A percentile compares a stretch with the other conserved stretches of the same genome.
Evolutionary conservation across 768 basidiomycete genomes (phyloP).

Genomic region (Hygrophoropsis aurantiaca): DNA sequence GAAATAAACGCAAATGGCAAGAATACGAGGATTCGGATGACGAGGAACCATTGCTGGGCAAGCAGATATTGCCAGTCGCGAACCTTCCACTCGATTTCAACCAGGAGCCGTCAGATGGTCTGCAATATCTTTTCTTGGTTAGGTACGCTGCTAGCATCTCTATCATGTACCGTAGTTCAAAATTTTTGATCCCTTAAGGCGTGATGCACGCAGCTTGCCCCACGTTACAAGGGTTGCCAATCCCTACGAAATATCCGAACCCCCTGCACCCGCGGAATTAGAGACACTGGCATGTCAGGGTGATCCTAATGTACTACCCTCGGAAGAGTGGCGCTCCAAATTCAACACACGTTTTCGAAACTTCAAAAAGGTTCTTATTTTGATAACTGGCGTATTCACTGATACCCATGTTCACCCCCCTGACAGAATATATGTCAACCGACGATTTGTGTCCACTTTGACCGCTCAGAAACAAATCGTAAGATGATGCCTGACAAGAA

Average conservation of each 20-base stretch:
- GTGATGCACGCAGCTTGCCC: constrained; percentile 68
- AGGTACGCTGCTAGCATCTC: constrained; percentile 44
- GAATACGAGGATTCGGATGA: constrained; percentile 53
- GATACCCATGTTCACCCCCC: constrained; percentile 6
- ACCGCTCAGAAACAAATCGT: constrained; percentile 9
- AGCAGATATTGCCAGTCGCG: constrained; percentile 80
- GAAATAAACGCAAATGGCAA: constrained; percentile 56
- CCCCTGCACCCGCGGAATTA: constrained; percentile 12
- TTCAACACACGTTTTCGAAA: constrained; percentile 64
- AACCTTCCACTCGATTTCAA: constrained; percentile 70
- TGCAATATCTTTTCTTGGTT: constrained; percentile 81
- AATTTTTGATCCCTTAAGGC: constrained; percentile 40
- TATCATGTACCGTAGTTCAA: constrained; percentile 8
- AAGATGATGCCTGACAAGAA: constrained; percentile 65
- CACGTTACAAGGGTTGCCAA: constrained; percentile 63
- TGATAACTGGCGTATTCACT: neutral
- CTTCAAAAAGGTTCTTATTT: constrained; percentile 49
- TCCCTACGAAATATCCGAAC: constrained; percentile 55
- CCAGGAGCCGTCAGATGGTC: constrained; percentile 64
- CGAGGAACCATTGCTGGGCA: constrained; percentile 62
- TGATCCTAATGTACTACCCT: constrained; percentile 49
- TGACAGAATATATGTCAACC: constrained; percentile 67
- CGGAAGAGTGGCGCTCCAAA: constrained; percentile 61
- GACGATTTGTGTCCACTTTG: constrained; percentile 37
- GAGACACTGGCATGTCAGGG: constrained; percentile 15